These are phyloP conservation scores for Ceratobasidium theobromae DNA, from an alignment of 1,284 basidiomycete genomes.

Conservation along the genomic window DNA sequence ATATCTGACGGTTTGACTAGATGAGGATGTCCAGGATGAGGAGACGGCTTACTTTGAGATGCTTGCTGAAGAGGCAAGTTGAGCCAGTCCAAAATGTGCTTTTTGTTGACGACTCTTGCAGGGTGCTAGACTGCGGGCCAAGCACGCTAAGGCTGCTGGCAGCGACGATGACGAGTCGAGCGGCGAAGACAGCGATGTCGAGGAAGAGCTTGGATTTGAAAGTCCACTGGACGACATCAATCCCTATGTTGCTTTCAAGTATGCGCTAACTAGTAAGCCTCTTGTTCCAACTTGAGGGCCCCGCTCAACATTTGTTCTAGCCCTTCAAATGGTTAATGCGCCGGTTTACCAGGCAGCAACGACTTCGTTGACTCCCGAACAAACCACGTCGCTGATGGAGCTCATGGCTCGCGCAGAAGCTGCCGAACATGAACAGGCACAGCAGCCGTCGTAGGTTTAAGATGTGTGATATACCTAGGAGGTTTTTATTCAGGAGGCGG, in stretches of 20 bases:
- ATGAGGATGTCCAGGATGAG: slow-evolving; percentile 74
- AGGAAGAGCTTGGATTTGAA: slow-evolving; percentile 78
- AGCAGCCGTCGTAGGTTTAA: background rate
- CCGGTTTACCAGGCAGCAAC: slow-evolving; percentile 68
- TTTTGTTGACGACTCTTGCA: slow-evolving; percentile 40
- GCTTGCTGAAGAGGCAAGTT: slow-evolving; percentile 71
- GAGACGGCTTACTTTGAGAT: slow-evolving; percentile 80
- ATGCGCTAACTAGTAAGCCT: slow-evolving; percentile 64
- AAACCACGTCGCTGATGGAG: slow-evolving; percentile 77
- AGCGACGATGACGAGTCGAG: slow-evolving; percentile 53
- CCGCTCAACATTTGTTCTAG: slow-evolving; percentile 45
- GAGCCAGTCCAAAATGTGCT: background rate
- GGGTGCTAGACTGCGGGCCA: slow-evolving; percentile 68
- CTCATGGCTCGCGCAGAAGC: slow-evolving; percentile 64
- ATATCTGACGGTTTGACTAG: background rate
- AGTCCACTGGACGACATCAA: slow-evolving; percentile 74
- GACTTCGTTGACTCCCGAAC: slow-evolving; percentile 65
- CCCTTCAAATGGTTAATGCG: slow-evolving; percentile 70
- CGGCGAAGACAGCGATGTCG: slow-evolving; percentile 56
- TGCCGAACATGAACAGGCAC: slow-evolving; percentile 22
- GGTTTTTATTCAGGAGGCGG: no score
- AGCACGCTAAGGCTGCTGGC: slow-evolving; percentile 40
- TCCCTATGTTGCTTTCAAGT: slow-evolving; percentile 71
- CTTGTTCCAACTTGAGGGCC: background rate
- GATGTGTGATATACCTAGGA: no score